A percentile compares a stretch with the other conserved stretches of the same genome.
Evolutionary conservation across 345 rosid genomes (phyloP).

Genomic region (Moricandia moricandioides): DNA sequence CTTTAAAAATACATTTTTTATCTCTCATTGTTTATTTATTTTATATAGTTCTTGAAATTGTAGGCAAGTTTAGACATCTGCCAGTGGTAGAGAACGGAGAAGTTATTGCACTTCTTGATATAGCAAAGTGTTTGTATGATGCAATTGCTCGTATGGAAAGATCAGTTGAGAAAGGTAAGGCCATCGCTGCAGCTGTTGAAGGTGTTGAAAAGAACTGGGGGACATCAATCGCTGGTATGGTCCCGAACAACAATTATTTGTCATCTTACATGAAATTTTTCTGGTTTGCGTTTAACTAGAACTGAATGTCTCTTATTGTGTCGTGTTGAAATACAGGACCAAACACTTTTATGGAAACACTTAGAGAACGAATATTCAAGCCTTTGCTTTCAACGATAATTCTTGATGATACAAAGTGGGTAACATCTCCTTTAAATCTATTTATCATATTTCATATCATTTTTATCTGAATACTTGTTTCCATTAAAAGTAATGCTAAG

Average conservation of each 20-base stretch:
- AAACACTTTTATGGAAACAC: slow-evolving; percentile 76
- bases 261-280: not conserved
- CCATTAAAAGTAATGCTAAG: not conserved
- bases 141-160: slow-evolving; percentile 99
- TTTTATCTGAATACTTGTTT: slow-evolving; percentile 8
- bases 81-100: slow-evolving; percentile 99
- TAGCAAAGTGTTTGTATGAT: slow-evolving; percentile 97
- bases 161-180: slow-evolving; percentile 95
- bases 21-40: slow-evolving; percentile 1
- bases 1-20: slow-evolving; percentile 4
- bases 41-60: not conserved
- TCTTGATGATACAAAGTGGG: slow-evolving; percentile 97
- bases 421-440: slow-evolving; percentile 50
- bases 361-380: slow-evolving; percentile 81
- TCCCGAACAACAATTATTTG: not conserved
- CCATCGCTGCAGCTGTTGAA: slow-evolving; percentile 98
- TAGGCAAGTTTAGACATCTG: slow-evolving; percentile 95
- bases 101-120: slow-evolving; percentile 93
- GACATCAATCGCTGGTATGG: slow-evolving; percentile 61
- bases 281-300: not conserved
- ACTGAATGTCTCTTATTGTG: not conserved
- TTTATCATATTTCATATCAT: not conserved
- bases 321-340: slow-evolving; percentile 50
- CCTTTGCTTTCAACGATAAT: slow-evolving; percentile 83
- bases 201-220: slow-evolving; percentile 97